phyloP scores from a whole-genome alignment of 2,329 filamentous ascomycete genomes.

The Talaromyces atroroseus region DNA sequence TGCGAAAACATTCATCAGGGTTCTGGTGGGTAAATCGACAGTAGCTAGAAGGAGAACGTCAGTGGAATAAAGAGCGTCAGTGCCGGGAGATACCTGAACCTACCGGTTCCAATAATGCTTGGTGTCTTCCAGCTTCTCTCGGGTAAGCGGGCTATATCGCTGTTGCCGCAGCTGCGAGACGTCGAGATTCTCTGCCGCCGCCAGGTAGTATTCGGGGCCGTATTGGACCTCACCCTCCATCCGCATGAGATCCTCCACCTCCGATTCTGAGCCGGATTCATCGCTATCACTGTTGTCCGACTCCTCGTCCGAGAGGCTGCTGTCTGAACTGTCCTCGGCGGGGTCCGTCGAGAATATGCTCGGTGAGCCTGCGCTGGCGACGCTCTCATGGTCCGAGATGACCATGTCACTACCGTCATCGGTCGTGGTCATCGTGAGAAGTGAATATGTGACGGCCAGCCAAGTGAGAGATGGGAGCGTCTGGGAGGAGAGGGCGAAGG shows the following conservation, averaged over 20 bases:
- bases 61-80: not conserved
- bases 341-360: not conserved
- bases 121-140: not conserved
- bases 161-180: not conserved
- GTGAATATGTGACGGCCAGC: not conserved
- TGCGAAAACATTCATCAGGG: not conserved
- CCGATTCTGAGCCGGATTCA: not conserved
- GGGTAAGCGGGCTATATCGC: not conserved
- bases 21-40: not conserved
- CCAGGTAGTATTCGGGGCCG: not conserved
- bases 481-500: not conserved
- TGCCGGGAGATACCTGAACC: not conserved
- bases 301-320: not conserved
- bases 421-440: not conserved
- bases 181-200: not conserved
- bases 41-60: not conserved
- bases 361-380: not conserved
- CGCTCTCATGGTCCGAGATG: not conserved
- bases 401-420: not conserved
- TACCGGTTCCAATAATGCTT: not conserved
- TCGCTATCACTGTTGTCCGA: not conserved
- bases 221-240: not conserved
- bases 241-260: not conserved
- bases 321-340: not conserved
- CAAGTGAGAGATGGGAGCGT: not conserved